These are phyloP conservation scores for Pestalotiopsis sp. DNA, from an alignment of 2,329 filamentous ascomycete species.

Conservation along the genomic window DNA sequence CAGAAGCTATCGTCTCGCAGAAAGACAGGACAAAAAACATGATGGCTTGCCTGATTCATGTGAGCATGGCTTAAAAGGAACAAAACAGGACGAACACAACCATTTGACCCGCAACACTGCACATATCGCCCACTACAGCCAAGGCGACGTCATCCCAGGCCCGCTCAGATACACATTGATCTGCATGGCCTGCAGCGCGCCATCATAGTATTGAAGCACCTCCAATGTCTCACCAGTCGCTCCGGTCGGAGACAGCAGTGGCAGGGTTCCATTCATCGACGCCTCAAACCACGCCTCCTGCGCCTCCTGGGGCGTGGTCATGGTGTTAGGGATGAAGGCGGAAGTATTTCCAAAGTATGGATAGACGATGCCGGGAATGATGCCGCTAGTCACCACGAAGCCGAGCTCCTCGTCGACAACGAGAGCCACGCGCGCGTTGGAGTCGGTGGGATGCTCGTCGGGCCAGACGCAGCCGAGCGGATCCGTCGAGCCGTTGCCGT, in stretches of 20 bases:
- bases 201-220: constrained; percentile 7
- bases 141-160: neutral
- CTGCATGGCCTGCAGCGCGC: constrained; percentile 10
- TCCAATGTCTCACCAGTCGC: constrained; percentile 3
- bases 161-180: constrained; percentile 8
- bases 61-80: no score
- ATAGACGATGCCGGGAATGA: neutral
- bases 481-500: constrained; percentile 5
- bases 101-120: no score
- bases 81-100: no score
- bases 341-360: neutral
- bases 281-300: neutral
- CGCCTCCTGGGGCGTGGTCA: neutral
- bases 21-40: no score
- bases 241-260: neutral
- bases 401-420: constrained; percentile 9
- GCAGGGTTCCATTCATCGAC: neutral
- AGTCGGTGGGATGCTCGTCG: constrained; percentile 1
- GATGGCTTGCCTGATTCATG: no score
- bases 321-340: constrained; percentile 1
- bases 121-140: constrained; percentile 17
- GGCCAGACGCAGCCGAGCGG: constrained; percentile 10
- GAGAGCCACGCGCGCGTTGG: constrained; percentile 3
- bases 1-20: no score
- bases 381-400: constrained; percentile 9